Conservation (phyloP, 2,329 filamentous ascomycete genomes). For the Ophiostoma sp. region DNA sequence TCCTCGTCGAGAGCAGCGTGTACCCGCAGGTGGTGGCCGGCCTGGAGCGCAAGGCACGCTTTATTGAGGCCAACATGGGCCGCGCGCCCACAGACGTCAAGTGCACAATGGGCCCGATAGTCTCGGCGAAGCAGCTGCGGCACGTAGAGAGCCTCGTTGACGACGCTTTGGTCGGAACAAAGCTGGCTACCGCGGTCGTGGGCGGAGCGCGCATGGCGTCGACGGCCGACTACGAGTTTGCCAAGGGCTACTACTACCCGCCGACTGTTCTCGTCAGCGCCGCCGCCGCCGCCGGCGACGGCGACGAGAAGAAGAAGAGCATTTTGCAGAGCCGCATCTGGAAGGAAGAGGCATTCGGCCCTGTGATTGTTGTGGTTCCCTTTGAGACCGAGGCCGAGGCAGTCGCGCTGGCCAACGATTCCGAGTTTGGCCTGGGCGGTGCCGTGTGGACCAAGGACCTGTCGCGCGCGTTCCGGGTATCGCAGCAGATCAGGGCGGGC, state of each 20-base stretch:
- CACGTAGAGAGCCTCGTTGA: conserved; percentile 62
- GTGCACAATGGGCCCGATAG: conserved; percentile 60
- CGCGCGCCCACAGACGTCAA: conserved; percentile 47
- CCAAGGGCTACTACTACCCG: conserved; percentile 68
- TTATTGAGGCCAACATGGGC: conserved; percentile 51
- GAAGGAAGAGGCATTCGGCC: conserved; percentile 77
- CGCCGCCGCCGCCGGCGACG: conserved; percentile 30
- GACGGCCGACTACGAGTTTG: conserved; percentile 47
- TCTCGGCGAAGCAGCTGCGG: conserved; percentile 57
- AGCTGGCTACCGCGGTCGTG: conserved; percentile 33
- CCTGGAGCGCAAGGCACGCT: conserved; percentile 60
- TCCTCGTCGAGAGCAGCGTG: conserved; percentile 66
- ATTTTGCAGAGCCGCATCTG: conserved; percentile 68
- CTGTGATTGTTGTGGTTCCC: conserved; percentile 68
- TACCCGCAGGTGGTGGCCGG: conserved; percentile 58
- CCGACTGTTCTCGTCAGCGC: conserved; percentile 62
- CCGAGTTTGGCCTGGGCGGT: conserved; percentile 70
- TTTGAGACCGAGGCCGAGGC: conserved; percentile 74
- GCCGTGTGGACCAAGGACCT: conserved; percentile 72
- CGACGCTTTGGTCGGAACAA: conserved; percentile 48
- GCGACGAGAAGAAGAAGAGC: conserved; percentile 43
- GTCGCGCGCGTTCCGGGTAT: conserved; percentile 66
- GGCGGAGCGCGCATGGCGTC: conserved; percentile 47
- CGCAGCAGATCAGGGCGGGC: conserved; percentile 64
- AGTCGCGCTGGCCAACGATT: conserved; percentile 65